phyloP scores from a whole-genome alignment of 2,329 filamentous ascomycete genomes.

The Xylaria sp. region DNA sequence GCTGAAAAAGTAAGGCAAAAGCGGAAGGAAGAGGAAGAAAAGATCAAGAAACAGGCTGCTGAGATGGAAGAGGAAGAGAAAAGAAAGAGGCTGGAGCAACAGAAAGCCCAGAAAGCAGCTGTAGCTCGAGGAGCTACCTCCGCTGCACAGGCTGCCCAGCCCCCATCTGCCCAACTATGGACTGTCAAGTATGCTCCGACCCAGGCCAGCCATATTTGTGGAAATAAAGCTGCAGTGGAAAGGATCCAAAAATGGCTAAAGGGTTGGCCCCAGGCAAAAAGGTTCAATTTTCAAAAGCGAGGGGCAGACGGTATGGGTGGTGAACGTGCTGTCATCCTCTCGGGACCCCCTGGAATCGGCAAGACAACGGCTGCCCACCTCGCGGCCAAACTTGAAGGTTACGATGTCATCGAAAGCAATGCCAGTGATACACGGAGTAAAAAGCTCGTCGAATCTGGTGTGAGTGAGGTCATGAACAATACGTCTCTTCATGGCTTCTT shows the following conservation, averaged over 20 bases:
- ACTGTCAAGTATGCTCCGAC: constrained; percentile 96
- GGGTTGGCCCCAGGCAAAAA: constrained; percentile 82
- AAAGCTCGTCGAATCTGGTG: constrained; percentile 87
- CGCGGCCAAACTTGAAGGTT: constrained; percentile 91
- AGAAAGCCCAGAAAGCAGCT: constrained; percentile 65
- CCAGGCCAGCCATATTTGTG: constrained; percentile 87
- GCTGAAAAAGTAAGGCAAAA: constrained; percentile 88
- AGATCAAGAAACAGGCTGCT: constrained; percentile 80
- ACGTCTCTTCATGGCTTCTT: constrained; percentile 94
- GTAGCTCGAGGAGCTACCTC: constrained; percentile 56
- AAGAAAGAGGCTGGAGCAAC: constrained; percentile 62
- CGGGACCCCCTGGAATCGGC: constrained; percentile 94
- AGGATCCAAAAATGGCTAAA: constrained; percentile 89
- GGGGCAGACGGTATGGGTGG: constrained; percentile 86
- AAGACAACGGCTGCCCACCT: constrained; percentile 98
- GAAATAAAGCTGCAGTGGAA: constrained; percentile 91
- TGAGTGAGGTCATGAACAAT: constrained; percentile 93
- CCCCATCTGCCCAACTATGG: constrained; percentile 77
- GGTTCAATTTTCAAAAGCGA: constrained; percentile 81
- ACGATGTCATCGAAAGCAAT: constrained; percentile 93
- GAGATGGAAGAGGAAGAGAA: constrained; percentile 89
- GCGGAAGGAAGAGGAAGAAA: constrained; percentile 84
- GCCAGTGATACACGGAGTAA: constrained; percentile 97
- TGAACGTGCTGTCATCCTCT: constrained; percentile 91
- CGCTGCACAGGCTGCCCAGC: constrained; percentile 53